Evolutionary conservation across 2,329 filamentous ascomycete species (phyloP).

Genomic region (Lasiodiplodia sp.): DNA sequence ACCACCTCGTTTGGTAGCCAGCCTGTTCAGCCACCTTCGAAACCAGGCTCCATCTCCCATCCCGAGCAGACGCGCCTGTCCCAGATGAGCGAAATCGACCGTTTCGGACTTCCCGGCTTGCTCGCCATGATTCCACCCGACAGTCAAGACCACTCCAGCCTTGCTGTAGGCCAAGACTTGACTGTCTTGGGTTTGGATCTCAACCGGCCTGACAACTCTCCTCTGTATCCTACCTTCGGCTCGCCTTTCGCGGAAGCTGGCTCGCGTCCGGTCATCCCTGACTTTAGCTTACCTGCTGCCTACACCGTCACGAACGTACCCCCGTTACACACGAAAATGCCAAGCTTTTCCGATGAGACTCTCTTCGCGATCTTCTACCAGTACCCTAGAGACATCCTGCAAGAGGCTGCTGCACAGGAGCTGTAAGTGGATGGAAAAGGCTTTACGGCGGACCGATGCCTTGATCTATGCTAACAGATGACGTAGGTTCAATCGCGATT

Average conservation of each 20-base stretch:
- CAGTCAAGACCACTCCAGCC: conserved; percentile 56
- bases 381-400: conserved; percentile 69
- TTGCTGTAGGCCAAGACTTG: conserved; percentile 70
- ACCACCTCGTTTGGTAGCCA: conserved; percentile 29
- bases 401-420: conserved; percentile 70
- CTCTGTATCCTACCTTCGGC: conserved; percentile 69
- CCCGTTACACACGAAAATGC: conserved; percentile 64
- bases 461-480: conserved; percentile 10
- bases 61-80: conserved; percentile 52
- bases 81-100: conserved; percentile 67
- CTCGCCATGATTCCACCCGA: conserved; percentile 64
- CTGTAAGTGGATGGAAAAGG: conserved; percentile 48
- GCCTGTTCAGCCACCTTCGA: conserved; percentile 24
- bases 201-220: conserved; percentile 65
- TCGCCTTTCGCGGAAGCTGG: conserved; percentile 67
- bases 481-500: conserved; percentile 53
- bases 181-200: conserved; percentile 70
- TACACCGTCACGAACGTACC: conserved; percentile 73
- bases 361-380: conserved; percentile 76
- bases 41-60: conserved; percentile 20
- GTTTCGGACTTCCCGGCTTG: conserved; percentile 67
- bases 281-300: conserved; percentile 68
- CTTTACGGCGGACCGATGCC: background rate
- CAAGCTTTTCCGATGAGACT: conserved; percentile 68
- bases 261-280: conserved; percentile 65